These are phyloP conservation scores for Talaromyces sp. DNA, from an alignment of 2,329 filamentous ascomycete species.

Conservation along the genomic window DNA sequence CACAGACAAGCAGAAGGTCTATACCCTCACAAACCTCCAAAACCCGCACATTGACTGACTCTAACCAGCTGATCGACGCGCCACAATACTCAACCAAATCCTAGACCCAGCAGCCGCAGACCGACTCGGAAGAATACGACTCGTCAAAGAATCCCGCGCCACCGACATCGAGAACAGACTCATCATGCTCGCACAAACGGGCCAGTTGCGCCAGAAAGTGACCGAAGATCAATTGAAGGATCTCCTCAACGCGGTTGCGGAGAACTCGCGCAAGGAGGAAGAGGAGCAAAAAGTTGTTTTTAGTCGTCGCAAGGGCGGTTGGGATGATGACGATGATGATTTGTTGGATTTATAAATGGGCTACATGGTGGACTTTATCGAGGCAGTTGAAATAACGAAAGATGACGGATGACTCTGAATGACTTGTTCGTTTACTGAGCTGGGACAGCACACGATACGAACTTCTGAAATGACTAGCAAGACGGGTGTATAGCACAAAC, in stretches of 20 bases:
- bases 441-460: background rate
- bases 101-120: constrained; percentile 92
- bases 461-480: background rate
- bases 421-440: background rate
- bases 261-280: constrained; percentile 60
- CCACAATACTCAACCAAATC: constrained; percentile 78
- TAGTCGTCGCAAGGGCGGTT: constrained; percentile 75
- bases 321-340: constrained; percentile 77
- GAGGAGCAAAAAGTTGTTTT: constrained; percentile 83
- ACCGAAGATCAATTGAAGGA: constrained; percentile 93
- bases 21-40: background rate
- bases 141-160: constrained; percentile 91
- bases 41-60: background rate
- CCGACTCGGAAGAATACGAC: constrained; percentile 86
- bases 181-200: constrained; percentile 83
- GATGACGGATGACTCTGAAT: constrained; percentile 1
- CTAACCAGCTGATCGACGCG: constrained; percentile 34
- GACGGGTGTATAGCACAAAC: background rate
- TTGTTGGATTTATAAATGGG: constrained; percentile 42
- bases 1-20: constrained; percentile 20
- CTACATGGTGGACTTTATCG: too few relatives aligned
- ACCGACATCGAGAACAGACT: constrained; percentile 88
- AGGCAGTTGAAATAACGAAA: too few relatives aligned
- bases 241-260: constrained; percentile 77
- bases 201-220: constrained; percentile 83